Evolutionary conservation across 2,329 filamentous ascomycete species (phyloP).

Genomic region (Pseudocercospora fuligena): DNA sequence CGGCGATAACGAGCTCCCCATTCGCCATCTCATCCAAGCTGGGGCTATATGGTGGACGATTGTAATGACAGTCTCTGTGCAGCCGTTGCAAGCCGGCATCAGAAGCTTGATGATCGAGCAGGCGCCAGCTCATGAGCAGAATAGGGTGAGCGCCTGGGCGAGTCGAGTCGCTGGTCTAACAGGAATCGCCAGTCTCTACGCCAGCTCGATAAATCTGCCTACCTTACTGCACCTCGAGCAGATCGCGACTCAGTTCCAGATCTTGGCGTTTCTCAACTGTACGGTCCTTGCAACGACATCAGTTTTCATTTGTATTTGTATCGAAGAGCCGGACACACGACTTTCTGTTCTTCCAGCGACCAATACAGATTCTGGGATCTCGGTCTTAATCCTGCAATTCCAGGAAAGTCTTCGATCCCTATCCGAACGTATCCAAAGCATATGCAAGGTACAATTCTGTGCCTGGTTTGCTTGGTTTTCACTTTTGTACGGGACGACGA

Average conservation of each 20-base stretch:
- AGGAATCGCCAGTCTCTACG: not conserved
- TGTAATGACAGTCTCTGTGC: not conserved
- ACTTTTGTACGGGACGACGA: conserved; percentile 1
- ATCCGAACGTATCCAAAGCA: not conserved
- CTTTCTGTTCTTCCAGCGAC: not conserved
- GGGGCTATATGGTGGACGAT: conserved; percentile 3
- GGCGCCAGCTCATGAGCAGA: not conserved
- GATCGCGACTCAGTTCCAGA: conserved; percentile 3
- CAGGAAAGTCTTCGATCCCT: not conserved
- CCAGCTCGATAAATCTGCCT: not conserved
- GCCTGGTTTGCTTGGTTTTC: conserved; percentile 9
- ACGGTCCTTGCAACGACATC: not conserved
- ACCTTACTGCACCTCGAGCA: not conserved
- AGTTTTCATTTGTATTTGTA: not conserved
- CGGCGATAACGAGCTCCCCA: not conserved
- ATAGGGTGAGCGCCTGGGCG: not conserved
- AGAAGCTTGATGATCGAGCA: conserved; percentile 6
- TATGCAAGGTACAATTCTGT: conserved; percentile 1
- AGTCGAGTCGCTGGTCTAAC: not conserved
- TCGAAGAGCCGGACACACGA: not conserved
- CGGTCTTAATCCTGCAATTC: not conserved
- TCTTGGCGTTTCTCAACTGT: not conserved
- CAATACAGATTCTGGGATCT: not conserved
- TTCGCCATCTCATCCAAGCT: not conserved
- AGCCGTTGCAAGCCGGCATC: conserved; percentile 5